These are phyloP conservation scores for Didymellaceae sp. DNA, from an alignment of 2,329 filamentous ascomycete genomes.

Conservation along the genomic window DNA sequence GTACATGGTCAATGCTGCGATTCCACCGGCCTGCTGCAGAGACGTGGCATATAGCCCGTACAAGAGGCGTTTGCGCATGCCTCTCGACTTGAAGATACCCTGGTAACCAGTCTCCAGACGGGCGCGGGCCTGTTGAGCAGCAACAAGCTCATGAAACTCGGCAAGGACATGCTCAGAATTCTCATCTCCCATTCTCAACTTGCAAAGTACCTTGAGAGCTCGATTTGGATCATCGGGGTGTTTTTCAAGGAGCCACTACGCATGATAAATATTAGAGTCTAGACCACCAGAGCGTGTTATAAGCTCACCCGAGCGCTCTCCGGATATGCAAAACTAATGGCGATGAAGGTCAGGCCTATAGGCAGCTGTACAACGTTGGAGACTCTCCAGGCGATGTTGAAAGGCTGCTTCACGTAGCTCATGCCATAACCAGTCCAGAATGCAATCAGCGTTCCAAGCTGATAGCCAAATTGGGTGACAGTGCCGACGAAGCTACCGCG, in stretches of 20 bases:
- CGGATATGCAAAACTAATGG: slow-evolving; percentile 8
- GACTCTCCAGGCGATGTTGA: slow-evolving; percentile 10
- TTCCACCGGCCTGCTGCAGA: slow-evolving; percentile 14
- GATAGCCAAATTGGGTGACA: not conserved
- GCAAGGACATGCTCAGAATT: slow-evolving; percentile 7
- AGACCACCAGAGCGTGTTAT: not conserved
- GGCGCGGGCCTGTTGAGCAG: slow-evolving; percentile 11
- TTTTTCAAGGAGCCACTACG: slow-evolving; percentile 12
- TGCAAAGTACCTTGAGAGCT: slow-evolving; percentile 6
- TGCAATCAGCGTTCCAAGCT: slow-evolving; percentile 7
- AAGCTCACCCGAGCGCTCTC: not conserved
- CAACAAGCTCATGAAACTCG: slow-evolving; percentile 13
- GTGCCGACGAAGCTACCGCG: not conserved
- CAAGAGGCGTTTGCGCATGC: slow-evolving; percentile 10
- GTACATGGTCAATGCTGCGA: slow-evolving; percentile 14
- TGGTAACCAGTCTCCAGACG: slow-evolving; percentile 9
- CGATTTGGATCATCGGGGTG: slow-evolving; percentile 10
- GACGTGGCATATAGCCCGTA: slow-evolving; percentile 9
- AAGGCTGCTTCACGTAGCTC: slow-evolving; percentile 9
- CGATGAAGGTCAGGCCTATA: slow-evolving; percentile 6
- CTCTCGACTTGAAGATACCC: slow-evolving; percentile 10
- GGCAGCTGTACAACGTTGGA: slow-evolving; percentile 11
- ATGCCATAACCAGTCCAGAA: slow-evolving; percentile 13
- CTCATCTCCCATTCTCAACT: slow-evolving; percentile 7
- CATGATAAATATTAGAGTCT: not conserved